Evolutionary conservation across 208 protist species (phyloP), one percentile per base, ranked within the genome.

Genomic region (Trypanosoma cruzi): DNA sequence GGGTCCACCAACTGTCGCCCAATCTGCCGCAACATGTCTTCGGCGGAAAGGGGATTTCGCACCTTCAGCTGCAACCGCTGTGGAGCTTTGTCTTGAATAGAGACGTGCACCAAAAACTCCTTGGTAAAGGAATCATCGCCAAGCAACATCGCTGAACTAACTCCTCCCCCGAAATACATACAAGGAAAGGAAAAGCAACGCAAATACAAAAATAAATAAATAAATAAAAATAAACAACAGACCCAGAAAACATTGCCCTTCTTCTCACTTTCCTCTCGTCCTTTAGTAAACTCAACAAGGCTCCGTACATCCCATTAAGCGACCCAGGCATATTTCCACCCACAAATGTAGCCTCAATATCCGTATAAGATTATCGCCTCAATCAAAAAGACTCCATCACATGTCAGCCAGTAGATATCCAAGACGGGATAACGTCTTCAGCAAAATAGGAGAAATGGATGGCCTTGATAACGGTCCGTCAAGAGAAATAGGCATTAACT

Each of bases 11-110:
- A 60, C 54, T 80, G 73, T 11, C 64, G 31, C 29, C 59, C 59
- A 48, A 84, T 84, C 55, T 84, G 79, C 22, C 46, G 46, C 16
- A 84, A 42, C 18, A 84, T 40, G 22, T 79, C 74, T 42, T 68
- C 62, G 0, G 74, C 22, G 36, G 36, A 59, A 13, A 72, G 16
- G 5, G 60, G 69, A n/a, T 71, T 52, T 14, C 49, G 55, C 26
- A 84, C 37, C 44, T 64, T 73, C 22, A 84, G 69, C 31, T 60
- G 60, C 59, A 84, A 22, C 26, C 74, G 26, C 49, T 84, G 79
- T 26, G 79, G 79, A 7, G 50, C 63, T 28, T 62, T 34, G 49
- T 80, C 79, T 37, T 68, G 29, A 18, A 69, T 46, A 36, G 63
- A 70, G 18, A 52, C 14, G 34, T 74, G 64, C n/a, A 84, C 74